Evolutionary conservation across 768 basidiomycete species (phyloP).

Genomic region (Lactifluus pinguis): DNA sequence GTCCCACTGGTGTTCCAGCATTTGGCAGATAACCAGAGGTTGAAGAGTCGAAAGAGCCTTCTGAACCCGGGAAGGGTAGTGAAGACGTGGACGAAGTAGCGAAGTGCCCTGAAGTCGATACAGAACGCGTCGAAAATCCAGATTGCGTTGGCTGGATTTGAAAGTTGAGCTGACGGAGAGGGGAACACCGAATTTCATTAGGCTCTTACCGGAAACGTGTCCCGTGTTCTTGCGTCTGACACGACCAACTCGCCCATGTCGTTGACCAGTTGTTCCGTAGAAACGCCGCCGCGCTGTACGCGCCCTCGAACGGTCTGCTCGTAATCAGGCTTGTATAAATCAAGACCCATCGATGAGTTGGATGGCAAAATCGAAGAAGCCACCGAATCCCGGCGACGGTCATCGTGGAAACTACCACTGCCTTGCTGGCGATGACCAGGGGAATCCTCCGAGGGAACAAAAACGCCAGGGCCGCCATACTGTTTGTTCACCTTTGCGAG

Average conservation of each 20-base stretch:
- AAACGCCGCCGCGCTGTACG: slow-evolving; percentile 25
- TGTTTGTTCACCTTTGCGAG: slow-evolving; percentile 44
- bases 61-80: slow-evolving; percentile 30
- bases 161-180: neutral
- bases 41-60: slow-evolving; percentile 26
- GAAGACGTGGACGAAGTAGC: slow-evolving; percentile 14
- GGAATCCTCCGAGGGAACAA: slow-evolving; percentile 38
- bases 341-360: slow-evolving; percentile 48
- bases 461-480: slow-evolving; percentile 74
- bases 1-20: slow-evolving; percentile 13
- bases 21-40: neutral
- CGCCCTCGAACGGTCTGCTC: slow-evolving; percentile 38
- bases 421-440: slow-evolving; percentile 22
- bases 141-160: slow-evolving; percentile 1
- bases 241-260: slow-evolving; percentile 63
- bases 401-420: slow-evolving; percentile 28
- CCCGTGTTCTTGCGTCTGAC: slow-evolving; percentile 38
- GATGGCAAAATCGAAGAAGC: slow-evolving; percentile 57
- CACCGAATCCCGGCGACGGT: slow-evolving; percentile 41
- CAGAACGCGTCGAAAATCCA: slow-evolving; percentile 4
- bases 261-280: slow-evolving; percentile 47
- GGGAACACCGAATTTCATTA: neutral
- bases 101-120: slow-evolving; percentile 15
- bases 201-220: slow-evolving; percentile 45
- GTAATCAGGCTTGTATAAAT: slow-evolving; percentile 69